Evolutionary conservation across 345 rosid species (phyloP).

Genomic region (Rhizophora apiculata): DNA sequence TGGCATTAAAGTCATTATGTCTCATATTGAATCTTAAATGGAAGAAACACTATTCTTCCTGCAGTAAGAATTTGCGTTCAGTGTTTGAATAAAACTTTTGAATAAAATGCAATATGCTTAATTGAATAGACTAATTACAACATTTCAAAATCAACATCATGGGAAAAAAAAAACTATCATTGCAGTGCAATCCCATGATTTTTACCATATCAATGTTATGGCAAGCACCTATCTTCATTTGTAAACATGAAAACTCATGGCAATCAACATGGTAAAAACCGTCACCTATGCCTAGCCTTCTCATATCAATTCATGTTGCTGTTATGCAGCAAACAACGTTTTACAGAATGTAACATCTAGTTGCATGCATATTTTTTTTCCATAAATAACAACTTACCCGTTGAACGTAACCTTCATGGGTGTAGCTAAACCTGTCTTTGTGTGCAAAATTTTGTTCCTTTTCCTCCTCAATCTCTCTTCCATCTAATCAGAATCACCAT

Average conservation of each 20-base stretch:
- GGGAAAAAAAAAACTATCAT: too few species aligned
- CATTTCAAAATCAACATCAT: too few species aligned
- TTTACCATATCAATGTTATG: background rate
- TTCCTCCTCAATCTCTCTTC: conserved; percentile 82
- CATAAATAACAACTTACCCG: conserved; percentile 47
- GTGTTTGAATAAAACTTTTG: too few species aligned
- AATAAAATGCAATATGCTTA: too few species aligned
- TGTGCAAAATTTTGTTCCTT: conserved; percentile 68
- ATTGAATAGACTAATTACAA: too few species aligned
- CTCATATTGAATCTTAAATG: too few species aligned
- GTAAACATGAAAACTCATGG: background rate
- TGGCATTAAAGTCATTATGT: too few species aligned
- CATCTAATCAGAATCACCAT: conserved; percentile 46
- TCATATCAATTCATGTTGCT: too few species aligned
- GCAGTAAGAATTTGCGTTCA: too few species aligned
- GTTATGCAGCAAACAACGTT: too few species aligned
- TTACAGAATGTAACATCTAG: background rate
- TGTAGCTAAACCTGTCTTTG: conserved; percentile 74
- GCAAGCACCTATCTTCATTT: background rate
- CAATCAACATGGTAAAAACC: background rate
- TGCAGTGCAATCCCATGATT: background rate
- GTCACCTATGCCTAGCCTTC: background rate
- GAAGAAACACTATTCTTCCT: too few species aligned
- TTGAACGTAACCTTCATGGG: conserved; percentile 78
- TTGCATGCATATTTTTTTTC: background rate